phyloP scores from a whole-genome alignment of 2,329 filamentous ascomycete genomes.

The Scedosporium minutisporum region DNA sequence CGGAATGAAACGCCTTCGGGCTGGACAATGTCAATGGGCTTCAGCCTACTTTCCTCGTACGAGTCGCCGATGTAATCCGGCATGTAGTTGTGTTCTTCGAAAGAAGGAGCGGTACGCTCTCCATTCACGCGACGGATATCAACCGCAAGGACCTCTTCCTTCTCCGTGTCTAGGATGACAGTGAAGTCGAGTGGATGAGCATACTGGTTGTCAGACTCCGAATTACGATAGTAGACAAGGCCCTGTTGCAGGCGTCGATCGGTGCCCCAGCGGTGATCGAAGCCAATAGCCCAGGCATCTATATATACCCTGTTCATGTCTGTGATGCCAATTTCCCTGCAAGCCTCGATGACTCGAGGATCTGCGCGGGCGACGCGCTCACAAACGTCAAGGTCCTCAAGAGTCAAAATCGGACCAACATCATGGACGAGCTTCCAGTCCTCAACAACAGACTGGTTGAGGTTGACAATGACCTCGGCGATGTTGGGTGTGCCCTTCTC shows the following conservation, averaged over 20 bases:
- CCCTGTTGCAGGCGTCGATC: slow-evolving; percentile 77
- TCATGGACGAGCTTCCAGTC: slow-evolving; percentile 34
- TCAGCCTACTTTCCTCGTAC: slow-evolving; percentile 54
- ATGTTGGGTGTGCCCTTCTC: slow-evolving; percentile 27
- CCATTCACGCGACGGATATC: slow-evolving; percentile 71
- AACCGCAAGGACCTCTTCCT: slow-evolving; percentile 68
- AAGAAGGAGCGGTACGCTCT: slow-evolving; percentile 56
- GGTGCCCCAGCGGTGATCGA: slow-evolving; percentile 80
- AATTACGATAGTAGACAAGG: slow-evolving; percentile 88
- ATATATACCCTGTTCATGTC: slow-evolving; percentile 97
- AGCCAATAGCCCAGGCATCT: slow-evolving; percentile 93
- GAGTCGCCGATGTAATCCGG: slow-evolving; percentile 68
- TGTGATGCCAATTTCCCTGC: slow-evolving; percentile 70
- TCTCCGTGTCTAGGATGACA: slow-evolving; percentile 78
- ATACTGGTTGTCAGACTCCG: slow-evolving; percentile 81
- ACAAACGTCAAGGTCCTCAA: slow-evolving; percentile 78
- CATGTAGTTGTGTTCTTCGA: slow-evolving; percentile 70
- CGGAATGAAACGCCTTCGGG: slow-evolving; percentile 83
- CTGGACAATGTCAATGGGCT: slow-evolving; percentile 80
- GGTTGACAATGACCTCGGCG: slow-evolving; percentile 42
- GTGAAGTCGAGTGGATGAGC: slow-evolving; percentile 89
- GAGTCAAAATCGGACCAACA: slow-evolving; percentile 51
- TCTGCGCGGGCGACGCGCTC: slow-evolving; percentile 69
- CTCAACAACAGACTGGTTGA: slow-evolving; percentile 31
- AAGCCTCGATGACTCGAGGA: slow-evolving; percentile 83